Conservation (phyloP, 1,284 basidiomycete genomes). For the Ganoderma meredithae region DNA sequence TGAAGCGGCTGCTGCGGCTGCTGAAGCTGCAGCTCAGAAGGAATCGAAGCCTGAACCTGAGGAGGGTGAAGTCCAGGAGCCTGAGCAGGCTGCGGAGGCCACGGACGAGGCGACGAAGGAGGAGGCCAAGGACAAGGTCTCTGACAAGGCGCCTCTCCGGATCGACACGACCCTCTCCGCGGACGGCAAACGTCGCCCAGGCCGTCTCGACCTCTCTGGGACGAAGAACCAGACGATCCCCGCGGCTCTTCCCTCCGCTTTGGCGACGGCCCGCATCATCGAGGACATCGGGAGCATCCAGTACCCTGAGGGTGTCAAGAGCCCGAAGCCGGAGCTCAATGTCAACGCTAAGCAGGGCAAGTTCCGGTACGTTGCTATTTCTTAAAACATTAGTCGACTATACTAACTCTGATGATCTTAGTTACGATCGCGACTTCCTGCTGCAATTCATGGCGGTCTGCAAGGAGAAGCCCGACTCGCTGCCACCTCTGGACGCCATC, state of each 20-base stretch:
- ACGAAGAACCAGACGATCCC: slow-evolving; percentile 50
- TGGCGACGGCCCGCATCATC: slow-evolving; percentile 81
- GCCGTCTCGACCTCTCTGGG: slow-evolving; percentile 73
- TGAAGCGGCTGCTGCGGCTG: slow-evolving; percentile 39
- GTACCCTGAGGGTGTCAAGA: slow-evolving; percentile 88
- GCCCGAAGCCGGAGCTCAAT: slow-evolving; percentile 89
- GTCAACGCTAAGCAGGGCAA: slow-evolving; percentile 86
- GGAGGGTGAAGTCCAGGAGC: slow-evolving; percentile 49
- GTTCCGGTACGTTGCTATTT: slow-evolving; percentile 68
- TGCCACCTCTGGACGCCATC: slow-evolving; percentile 91
- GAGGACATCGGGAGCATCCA: slow-evolving; percentile 81
- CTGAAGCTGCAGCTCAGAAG: slow-evolving; percentile 41
- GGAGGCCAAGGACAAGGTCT: slow-evolving; percentile 45
- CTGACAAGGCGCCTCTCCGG: slow-evolving; percentile 58
- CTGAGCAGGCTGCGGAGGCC: slow-evolving; percentile 43
- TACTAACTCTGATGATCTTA: slow-evolving; percentile 39
- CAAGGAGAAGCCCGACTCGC: slow-evolving; percentile 91
- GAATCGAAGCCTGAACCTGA: slow-evolving; percentile 43
- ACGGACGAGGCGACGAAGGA: slow-evolving; percentile 40
- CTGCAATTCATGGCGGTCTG: slow-evolving; percentile 97
- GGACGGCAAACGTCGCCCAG: slow-evolving; percentile 63
- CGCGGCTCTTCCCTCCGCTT: slow-evolving; percentile 67
- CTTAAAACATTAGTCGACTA: background rate
- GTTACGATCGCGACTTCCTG: slow-evolving; percentile 98
- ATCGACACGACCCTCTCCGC: slow-evolving; percentile 60